Conservation (phyloP, 2,329 filamentous ascomycete species). For the Hymenoscyphus fraxineus region DNA sequence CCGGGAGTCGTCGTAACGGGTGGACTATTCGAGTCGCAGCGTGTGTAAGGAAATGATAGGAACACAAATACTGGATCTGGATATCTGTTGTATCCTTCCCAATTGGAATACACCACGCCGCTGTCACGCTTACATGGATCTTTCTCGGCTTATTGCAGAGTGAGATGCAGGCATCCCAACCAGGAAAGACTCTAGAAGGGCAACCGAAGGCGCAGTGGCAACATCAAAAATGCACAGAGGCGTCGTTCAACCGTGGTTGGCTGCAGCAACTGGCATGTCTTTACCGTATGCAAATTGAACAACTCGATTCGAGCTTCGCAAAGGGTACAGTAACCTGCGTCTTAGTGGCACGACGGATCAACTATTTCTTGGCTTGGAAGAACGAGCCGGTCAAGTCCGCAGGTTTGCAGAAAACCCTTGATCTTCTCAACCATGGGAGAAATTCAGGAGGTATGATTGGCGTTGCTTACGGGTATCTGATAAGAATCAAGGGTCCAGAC, state of each 20-base stretch:
- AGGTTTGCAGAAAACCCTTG: background rate
- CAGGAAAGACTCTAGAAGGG: slow-evolving; percentile 2
- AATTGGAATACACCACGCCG: background rate
- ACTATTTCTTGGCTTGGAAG: background rate
- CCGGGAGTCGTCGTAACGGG: too few species aligned
- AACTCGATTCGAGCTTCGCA: background rate
- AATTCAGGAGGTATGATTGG: background rate
- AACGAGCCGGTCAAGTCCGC: slow-evolving; percentile 1
- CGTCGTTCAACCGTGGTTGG: background rate
- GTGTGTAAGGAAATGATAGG: too few species aligned
- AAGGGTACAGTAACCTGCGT: background rate
- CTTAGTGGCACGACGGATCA: background rate
- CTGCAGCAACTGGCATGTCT: background rate
- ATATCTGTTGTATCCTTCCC: too few species aligned
- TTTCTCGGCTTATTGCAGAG: background rate
- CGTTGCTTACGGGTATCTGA: background rate
- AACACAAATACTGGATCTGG: too few species aligned
- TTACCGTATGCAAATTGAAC: background rate
- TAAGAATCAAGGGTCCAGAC: background rate
- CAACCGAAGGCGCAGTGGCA: background rate
- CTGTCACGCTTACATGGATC: background rate
- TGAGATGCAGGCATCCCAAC: background rate
- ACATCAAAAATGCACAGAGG: background rate
- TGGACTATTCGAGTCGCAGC: too few species aligned
- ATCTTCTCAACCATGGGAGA: background rate